phyloP scores from a whole-genome alignment of 2,329 filamentous ascomycete genomes.

The Colletotrichum destructivum region DNA sequence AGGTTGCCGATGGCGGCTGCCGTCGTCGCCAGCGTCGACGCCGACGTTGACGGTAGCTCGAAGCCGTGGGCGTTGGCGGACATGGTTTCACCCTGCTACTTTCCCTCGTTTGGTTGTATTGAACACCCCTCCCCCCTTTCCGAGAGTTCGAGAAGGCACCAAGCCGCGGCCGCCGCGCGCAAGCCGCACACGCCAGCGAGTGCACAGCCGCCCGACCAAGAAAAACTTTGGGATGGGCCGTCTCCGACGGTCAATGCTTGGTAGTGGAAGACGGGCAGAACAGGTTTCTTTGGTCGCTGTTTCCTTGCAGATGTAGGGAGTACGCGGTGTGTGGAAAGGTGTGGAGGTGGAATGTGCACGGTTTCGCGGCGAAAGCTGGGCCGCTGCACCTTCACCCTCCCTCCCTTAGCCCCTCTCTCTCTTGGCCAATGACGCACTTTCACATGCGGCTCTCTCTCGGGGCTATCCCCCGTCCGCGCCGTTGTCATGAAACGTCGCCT shows the following conservation, averaged over 20 bases:
- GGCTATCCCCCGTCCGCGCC: conserved; percentile 10
- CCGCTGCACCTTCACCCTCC: neutral
- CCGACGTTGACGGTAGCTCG: conserved; percentile 36
- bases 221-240: conserved; percentile 31
- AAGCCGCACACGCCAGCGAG: conserved; percentile 5
- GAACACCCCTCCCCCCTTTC: neutral
- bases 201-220: conserved; percentile 13
- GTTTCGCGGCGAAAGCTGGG: conserved; percentile 32
- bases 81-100: conserved; percentile 38
- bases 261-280: neutral
- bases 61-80: conserved; percentile 30
- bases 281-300: conserved; percentile 17
- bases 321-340: conserved; percentile 30
- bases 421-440: conserved; percentile 41
- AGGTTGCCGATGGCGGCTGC: conserved; percentile 28
- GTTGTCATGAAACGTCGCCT: conserved; percentile 34
- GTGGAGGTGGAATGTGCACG: conserved; percentile 42
- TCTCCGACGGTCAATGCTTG: conserved; percentile 28
- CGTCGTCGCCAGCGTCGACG: conserved; percentile 25
- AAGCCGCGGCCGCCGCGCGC: conserved; percentile 5
- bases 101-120: conserved; percentile 1
- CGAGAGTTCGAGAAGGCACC: conserved; percentile 3
- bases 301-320: conserved; percentile 18
- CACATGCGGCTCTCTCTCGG: conserved; percentile 31
- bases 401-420: neutral